A percentile compares a stretch with the other conserved stretches of the same genome.
These are phyloP conservation scores for Tremella mesenterica DNA, from an alignment of 768 basidiomycete genomes.

Conservation along the genomic window DNA sequence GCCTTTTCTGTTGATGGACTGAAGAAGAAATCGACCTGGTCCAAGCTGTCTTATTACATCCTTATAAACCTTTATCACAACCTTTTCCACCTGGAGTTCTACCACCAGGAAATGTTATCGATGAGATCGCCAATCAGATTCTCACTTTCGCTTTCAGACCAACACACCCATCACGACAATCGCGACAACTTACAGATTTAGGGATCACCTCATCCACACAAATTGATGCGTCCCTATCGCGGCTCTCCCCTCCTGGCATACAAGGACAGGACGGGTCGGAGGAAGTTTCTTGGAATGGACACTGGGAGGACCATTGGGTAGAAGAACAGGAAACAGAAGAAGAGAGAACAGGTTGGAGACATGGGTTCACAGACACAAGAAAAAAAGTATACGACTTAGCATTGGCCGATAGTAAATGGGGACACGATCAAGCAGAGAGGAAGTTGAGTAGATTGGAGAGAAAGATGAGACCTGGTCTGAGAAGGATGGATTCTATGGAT, in stretches of 20 bases:
- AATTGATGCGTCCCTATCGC: not conserved
- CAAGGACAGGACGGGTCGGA: no score
- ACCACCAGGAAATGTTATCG: slow-evolving; percentile 32
- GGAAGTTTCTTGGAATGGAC: no score
- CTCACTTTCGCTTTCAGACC: slow-evolving; percentile 24
- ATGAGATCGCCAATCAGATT: slow-evolving; percentile 42
- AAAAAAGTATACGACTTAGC: slow-evolving; percentile 35
- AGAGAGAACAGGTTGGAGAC: slow-evolving; percentile 29
- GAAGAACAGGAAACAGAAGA: no score
- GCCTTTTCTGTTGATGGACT: no score
- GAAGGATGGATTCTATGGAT: slow-evolving; percentile 32
- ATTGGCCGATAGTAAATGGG: slow-evolving; percentile 27
- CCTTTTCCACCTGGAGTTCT: slow-evolving; percentile 40
- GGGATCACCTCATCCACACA: not conserved
- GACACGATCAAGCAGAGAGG: slow-evolving; percentile 15
- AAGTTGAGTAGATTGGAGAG: slow-evolving; percentile 20
- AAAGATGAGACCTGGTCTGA: slow-evolving; percentile 21
- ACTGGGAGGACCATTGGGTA: no score
- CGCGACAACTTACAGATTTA: not conserved
- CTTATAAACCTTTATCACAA: slow-evolving; percentile 32
- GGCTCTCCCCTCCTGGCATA: not conserved
- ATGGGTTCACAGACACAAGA: slow-evolving; percentile 34
- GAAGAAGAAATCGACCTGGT: slow-evolving; percentile 23
- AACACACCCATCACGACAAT: not conserved
- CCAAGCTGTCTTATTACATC: slow-evolving; percentile 29